Evolutionary conservation across 2,329 filamentous ascomycete genomes (phyloP).

Genomic region (Sclerotiophoma versabilis): DNA sequence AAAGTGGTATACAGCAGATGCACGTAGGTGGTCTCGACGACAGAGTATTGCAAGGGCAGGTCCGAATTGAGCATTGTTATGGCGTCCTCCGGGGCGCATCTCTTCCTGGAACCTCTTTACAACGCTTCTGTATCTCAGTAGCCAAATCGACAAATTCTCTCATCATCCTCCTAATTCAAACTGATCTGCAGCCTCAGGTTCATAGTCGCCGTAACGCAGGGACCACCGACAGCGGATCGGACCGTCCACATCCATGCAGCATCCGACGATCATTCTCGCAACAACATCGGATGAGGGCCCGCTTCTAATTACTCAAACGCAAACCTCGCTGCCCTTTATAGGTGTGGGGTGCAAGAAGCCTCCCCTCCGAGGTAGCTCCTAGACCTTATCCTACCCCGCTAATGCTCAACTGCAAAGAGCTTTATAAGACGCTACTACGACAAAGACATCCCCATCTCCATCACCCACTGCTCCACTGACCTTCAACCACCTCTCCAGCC

Average conservation of each 20-base stretch:
- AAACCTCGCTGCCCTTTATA: not conserved
- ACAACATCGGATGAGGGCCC: not conserved
- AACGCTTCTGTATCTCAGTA: too few species aligned
- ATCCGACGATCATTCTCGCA: slow-evolving; percentile 1
- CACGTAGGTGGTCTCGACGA: too few species aligned
- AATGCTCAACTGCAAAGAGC: not conserved
- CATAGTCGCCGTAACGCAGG: not conserved
- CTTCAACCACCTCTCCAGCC: too few species aligned
- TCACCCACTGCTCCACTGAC: too few species aligned
- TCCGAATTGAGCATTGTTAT: too few species aligned
- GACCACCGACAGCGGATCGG: slow-evolving; percentile 7
- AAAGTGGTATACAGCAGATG: too few species aligned
- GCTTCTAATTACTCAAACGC: not conserved
- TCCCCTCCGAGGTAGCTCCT: slow-evolving; percentile 1
- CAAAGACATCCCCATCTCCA: not conserved
- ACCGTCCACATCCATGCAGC: slow-evolving; percentile 1
- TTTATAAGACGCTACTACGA: not conserved
- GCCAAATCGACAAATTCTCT: not conserved
- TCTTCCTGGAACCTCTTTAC: too few species aligned
- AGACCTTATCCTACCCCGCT: not conserved
- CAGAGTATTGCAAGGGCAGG: too few species aligned
- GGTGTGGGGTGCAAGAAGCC: not conserved
- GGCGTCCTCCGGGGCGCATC: too few species aligned
- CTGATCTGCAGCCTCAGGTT: not conserved
- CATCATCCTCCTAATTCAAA: not conserved